These are phyloP conservation scores for Pistacia vera DNA, from an alignment of 345 rosid genomes.

Conservation along the genomic window DNA sequence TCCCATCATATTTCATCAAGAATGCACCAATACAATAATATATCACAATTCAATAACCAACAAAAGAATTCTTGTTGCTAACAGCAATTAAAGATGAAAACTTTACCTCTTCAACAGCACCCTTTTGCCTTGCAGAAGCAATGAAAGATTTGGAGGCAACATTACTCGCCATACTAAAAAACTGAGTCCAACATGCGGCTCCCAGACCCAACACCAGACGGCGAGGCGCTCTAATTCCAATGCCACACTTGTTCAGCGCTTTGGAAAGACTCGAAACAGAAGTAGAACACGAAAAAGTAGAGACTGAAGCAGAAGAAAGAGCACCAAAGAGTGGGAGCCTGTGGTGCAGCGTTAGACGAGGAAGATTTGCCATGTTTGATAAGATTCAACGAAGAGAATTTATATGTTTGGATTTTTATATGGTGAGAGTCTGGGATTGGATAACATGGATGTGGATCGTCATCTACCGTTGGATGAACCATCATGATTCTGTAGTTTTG, in stretches of 20 bases:
- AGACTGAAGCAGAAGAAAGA: conserved; percentile 4
- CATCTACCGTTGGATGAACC: too few relatives aligned
- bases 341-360: conserved; percentile 33
- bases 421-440: not conserved
- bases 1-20: not conserved
- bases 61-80: not conserved
- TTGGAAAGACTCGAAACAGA: conserved; percentile 31
- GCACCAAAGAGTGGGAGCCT: conserved; percentile 28
- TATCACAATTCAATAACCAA: not conserved
- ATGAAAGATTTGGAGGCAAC: conserved; percentile 50
- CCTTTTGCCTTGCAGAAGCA: conserved; percentile 75
- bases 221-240: conserved; percentile 45
- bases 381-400: not conserved
- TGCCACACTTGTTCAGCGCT: conserved; percentile 24
- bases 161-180: conserved; percentile 45
- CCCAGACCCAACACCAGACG: conserved; percentile 63
- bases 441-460: conserved; percentile 14
- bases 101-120: conserved; percentile 70
- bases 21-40: not conserved
- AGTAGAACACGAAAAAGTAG: conserved; percentile 12
- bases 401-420: not conserved
- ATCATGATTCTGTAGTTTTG: too few relatives aligned
- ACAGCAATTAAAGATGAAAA: not conserved
- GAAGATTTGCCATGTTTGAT: conserved; percentile 33
- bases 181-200: conserved; percentile 58